These are phyloP conservation scores for Talaromyces albobiverticillius DNA, from an alignment of 2,329 filamentous ascomycete genomes.

Conservation along the genomic window DNA sequence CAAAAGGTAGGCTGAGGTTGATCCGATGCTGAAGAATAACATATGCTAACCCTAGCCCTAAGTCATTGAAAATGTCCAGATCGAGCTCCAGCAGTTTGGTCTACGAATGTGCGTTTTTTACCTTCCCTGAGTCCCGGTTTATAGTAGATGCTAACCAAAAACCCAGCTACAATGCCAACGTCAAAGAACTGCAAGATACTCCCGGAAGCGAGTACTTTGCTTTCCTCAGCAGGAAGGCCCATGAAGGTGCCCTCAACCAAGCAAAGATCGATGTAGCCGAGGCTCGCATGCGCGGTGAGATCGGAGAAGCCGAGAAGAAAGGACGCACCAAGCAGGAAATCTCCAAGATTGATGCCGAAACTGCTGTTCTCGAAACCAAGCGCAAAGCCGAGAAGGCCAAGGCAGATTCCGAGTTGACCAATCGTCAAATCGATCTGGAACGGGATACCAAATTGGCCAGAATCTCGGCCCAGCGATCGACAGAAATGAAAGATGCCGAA, in stretches of 20 bases:
- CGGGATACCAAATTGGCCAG: slow-evolving; percentile 73
- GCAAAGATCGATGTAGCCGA: slow-evolving; percentile 63
- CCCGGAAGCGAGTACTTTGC: slow-evolving; percentile 80
- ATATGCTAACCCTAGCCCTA: slow-evolving; percentile 8
- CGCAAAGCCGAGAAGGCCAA: slow-evolving; percentile 76
- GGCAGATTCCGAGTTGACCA: slow-evolving; percentile 73
- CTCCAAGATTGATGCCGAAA: slow-evolving; percentile 83
- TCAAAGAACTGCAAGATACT: slow-evolving; percentile 84
- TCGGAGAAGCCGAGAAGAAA: slow-evolving; percentile 68
- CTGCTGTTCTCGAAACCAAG: slow-evolving; percentile 79
- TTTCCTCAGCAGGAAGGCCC: slow-evolving; percentile 76
- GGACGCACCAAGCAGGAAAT: slow-evolving; percentile 82
- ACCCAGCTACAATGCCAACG: slow-evolving; percentile 65
- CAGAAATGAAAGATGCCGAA: slow-evolving; percentile 75
- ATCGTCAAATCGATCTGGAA: slow-evolving; percentile 68
- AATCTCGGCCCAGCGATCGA: slow-evolving; percentile 69
- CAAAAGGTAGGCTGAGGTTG: slow-evolving; percentile 49
- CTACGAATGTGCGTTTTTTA: slow-evolving; percentile 58
- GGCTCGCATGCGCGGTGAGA: slow-evolving; percentile 60
- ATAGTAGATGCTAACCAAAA: slow-evolving; percentile 21
- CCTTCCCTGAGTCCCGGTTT: neutral
- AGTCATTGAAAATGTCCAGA: slow-evolving; percentile 73
- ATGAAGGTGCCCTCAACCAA: slow-evolving; percentile 81
- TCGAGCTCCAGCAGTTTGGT: slow-evolving; percentile 77
- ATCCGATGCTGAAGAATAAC: neutral